Evolutionary conservation across 1,284 basidiomycete species (phyloP), one percentile per base, ranked within the genome.

Genomic region (Trichosporon coremiiforme): DNA sequence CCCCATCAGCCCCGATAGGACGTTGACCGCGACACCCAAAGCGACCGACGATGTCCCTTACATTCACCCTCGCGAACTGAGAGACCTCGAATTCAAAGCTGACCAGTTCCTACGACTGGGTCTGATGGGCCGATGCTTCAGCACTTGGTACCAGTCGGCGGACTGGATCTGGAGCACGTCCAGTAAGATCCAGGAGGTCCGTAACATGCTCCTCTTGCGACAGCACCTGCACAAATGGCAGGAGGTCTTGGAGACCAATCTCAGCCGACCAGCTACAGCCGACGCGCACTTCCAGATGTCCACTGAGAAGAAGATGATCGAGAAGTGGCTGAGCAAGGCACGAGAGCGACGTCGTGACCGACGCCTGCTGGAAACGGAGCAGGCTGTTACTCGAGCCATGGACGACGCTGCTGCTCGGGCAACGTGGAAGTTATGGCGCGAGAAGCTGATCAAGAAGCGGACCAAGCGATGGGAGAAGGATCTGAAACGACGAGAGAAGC

Each of bases 101-200:
- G 79, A 81, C 66, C 70, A 70, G 13, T 84, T 82, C 63, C 78
- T 79, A 66, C 70, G 75, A 6, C 66, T 78, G 3, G 82, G 81
- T 0, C 55, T 83, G 20, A 45, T 80, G 65, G 82, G 79, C 1
- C 71, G 82, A 55, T 82, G 82, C 63, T 80, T 75, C 74, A 79
- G 80, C 64, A 75, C 78, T 50, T 84, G 82, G 82, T 66, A 70
- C 17, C 74, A 76, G 50, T 72, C 78, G 2, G 70, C 74, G 15
- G 75, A 79, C 38, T 82, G 80, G 78, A 74, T 82, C 29, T 20
- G 78, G 76, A 74, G 71, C 15, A 82, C 80, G 1, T 77, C 75
- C 13, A 65, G 57, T 13, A 79, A 82, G 66, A 82, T 83, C 55
- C 78, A 81, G 65, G 68, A 57, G 0, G 80, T 80, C 0, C 74